Evolutionary conservation across 164 flowering plant genomes (phyloP), one percentile per base, ranked within the genome.

Genomic region (Pachysandra terminalis): DNA sequence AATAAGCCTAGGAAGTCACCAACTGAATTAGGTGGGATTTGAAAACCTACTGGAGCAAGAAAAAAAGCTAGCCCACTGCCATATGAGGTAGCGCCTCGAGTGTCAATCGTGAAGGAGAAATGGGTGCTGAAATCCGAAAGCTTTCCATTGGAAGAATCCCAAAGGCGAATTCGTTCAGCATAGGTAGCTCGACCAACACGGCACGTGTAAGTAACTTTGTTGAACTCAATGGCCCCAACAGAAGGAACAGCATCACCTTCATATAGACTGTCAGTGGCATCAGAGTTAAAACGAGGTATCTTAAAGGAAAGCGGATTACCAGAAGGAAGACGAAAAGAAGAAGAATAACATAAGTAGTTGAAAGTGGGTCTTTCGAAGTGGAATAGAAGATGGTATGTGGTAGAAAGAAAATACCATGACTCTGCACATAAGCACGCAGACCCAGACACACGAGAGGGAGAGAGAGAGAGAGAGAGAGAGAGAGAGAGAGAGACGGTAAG

Each of bases 111-210:
- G 62, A 78, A 81, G 52, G 78, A 60, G 60, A 80, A 78, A 53
- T 71, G 77, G 17, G 79, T 70, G 12, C 70, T 72, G 72, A 81
- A 78, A 41, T 81, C 83, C 14, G 83, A n/a, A 0, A 78, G 66
- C 49, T 24, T 61, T 22, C 74, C 63, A 0, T 73, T 58, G 16
- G 26, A 15, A 0, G 68, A 24, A 61, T 81, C 78, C 81, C 81
- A 78, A 21, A 81, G 70, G 4, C 58, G 77, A 27, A 78, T 49
- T 22, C 19, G 56, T 8, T 68, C 56, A 4, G 66, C 67, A 63
- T 71, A 76, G 14, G 54, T 68, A 21, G 67, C 79, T 28, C 67
- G 59, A 45, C 79, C 75, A 23, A 76, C 73, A 23, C 67, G 73
- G 45, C 28, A 41, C 27, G 24, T 0, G 61, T 41, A 64, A 19